A percentile compares a stretch with the other conserved stretches of the same genome.
phyloP scores from a whole-genome alignment of 306 rosid genomes.

The Cyclanthera cordifolia region DNA sequence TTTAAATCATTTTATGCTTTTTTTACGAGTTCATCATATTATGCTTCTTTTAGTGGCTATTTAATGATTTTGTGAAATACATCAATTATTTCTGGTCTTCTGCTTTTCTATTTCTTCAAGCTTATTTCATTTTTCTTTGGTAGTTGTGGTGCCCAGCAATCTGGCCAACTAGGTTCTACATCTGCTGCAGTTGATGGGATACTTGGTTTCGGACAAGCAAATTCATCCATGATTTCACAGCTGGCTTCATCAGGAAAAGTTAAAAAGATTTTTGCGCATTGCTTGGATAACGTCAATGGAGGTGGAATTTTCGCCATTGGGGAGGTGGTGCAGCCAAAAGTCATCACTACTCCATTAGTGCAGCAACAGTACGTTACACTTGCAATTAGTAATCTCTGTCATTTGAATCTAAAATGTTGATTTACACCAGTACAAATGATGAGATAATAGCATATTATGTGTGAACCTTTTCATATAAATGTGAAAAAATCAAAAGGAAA shows the following conservation, averaged over 20 bases:
- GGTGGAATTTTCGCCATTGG: constrained; percentile 94
- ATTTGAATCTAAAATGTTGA: background rate
- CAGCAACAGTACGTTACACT: constrained; percentile 44
- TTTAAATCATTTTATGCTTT: background rate
- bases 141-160: constrained; percentile 66
- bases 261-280: constrained; percentile 70
- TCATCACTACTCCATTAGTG: constrained; percentile 43
- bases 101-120: background rate
- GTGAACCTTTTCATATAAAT: background rate
- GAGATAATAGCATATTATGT: background rate
- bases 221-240: constrained; percentile 79
- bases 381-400: constrained; percentile 14
- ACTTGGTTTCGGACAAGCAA: constrained; percentile 90
- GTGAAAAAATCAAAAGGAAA: background rate
- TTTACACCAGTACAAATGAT: background rate
- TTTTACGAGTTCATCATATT: no score
- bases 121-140: background rate
- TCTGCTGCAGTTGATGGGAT: constrained; percentile 62
- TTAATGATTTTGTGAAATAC: background rate
- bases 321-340: constrained; percentile 61
- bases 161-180: constrained; percentile 43
- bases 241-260: constrained; percentile 72
- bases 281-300: constrained; percentile 62
- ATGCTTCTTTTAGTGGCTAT: background rate
- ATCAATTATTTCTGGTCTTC: background rate